phyloP scores from a whole-genome alignment of 768 basidiomycete species.

The Boletus sensibilis region DNA sequence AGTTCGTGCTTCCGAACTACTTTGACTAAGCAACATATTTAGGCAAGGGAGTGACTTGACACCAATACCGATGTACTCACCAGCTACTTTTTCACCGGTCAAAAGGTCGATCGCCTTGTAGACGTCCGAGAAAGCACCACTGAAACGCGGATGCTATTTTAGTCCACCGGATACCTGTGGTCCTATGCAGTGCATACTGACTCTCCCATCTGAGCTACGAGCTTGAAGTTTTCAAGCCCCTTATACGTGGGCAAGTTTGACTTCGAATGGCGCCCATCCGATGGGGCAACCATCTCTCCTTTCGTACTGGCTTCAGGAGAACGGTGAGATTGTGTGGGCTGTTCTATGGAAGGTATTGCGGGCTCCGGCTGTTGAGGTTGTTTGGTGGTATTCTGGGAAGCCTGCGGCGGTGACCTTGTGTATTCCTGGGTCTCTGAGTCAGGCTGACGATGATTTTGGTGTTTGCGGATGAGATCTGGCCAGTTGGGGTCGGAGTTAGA shows the following conservation, averaged over 20 bases:
- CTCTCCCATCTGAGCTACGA: constrained; percentile 92
- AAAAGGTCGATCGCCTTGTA: constrained; percentile 84
- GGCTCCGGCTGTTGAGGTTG: constrained; percentile 40
- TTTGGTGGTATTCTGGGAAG: constrained; percentile 28
- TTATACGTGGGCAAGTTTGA: constrained; percentile 81
- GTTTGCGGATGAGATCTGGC: constrained; percentile 72
- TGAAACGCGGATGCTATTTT: constrained; percentile 33
- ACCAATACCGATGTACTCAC: constrained; percentile 38
- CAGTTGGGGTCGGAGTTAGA: constrained; percentile 23
- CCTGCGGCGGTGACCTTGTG: constrained; percentile 15
- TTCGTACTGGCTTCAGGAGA: constrained; percentile 16
- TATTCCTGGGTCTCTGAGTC: constrained; percentile 33
- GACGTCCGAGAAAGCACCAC: constrained; percentile 98
- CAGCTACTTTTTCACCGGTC: constrained; percentile 78
- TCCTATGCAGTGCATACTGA: constrained; percentile 45
- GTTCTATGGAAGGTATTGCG: constrained; percentile 35
- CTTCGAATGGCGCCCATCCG: constrained; percentile 72
- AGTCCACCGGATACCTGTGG: constrained; percentile 6
- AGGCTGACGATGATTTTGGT: constrained; percentile 60
- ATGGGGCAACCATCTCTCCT: constrained; percentile 50
- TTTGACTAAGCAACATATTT: constrained; percentile 59
- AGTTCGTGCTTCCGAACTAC: constrained; percentile 93
- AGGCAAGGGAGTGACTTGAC: not conserved
- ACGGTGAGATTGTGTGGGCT: constrained; percentile 32
- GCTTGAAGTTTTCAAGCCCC: constrained; percentile 76